These are phyloP conservation scores for Candida arabinofermentans DNA, from an alignment of 805 yeast genomes.

Conservation along the genomic window DNA sequence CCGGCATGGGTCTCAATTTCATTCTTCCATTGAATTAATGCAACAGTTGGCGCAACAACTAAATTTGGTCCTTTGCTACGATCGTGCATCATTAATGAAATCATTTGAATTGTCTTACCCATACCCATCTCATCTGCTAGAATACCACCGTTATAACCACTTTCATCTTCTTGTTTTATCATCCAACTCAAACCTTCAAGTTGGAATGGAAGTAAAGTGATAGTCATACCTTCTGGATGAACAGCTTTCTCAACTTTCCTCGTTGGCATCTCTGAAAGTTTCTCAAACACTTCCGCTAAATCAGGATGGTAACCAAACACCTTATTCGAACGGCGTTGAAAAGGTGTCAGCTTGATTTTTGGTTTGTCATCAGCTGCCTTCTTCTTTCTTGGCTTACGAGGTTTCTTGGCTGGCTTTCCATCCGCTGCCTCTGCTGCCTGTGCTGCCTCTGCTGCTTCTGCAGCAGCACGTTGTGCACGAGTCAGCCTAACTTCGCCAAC, in stretches of 20 bases:
- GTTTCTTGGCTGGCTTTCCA: conserved; percentile 8
- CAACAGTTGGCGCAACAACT: conserved; percentile 98
- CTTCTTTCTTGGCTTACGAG: conserved; percentile 24
- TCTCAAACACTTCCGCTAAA: conserved; percentile 65
- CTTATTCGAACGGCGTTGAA: conserved; percentile 62
- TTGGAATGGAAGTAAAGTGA: conserved; percentile 83
- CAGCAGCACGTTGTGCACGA: conserved; percentile 2
- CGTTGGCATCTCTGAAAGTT: conserved; percentile 44
- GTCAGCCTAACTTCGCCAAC: background rate
- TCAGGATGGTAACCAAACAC: conserved; percentile 78
- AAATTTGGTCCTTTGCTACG: conserved; percentile 65
- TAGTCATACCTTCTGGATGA: conserved; percentile 77
- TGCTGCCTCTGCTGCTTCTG: background rate
- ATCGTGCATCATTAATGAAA: conserved; percentile 77
- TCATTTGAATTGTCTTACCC: conserved; percentile 98
- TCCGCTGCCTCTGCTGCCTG: conserved; percentile 2
- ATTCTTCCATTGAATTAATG: conserved; percentile 94
- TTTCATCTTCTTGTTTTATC: conserved; percentile 75
- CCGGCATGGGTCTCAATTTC: conserved; percentile 86
- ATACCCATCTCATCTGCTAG: conserved; percentile 99
- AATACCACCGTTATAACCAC: conserved; percentile 81
- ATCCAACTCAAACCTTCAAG: conserved; percentile 93
- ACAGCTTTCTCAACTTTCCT: conserved; percentile 52
- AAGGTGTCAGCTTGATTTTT: conserved; percentile 61
- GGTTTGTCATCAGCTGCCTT: conserved; percentile 31